Percentiles rank a stretch among this genome's conserved stretches.
These are phyloP conservation scores for Geotrichum citri-aurantii DNA, from an alignment of 1,139 yeast genomes.

Conservation along the genomic window DNA sequence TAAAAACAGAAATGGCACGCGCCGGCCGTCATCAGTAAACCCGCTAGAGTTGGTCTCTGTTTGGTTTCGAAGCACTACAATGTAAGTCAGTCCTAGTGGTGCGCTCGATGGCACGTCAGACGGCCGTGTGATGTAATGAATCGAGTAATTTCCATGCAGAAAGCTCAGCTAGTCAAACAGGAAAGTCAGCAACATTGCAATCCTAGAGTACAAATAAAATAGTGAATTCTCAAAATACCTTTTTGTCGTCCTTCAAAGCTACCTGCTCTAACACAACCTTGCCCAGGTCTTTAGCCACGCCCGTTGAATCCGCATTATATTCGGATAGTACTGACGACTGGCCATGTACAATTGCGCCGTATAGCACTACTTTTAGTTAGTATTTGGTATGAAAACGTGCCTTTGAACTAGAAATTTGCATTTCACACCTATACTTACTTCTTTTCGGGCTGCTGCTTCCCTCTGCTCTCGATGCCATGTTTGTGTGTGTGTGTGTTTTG, in stretches of 20 bases:
- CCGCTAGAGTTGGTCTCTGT: background rate
- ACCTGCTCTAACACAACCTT: slow-evolving; percentile 29
- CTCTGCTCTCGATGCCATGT: background rate
- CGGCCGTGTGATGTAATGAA: slow-evolving; percentile 34
- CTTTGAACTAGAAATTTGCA: background rate
- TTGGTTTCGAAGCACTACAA: slow-evolving; percentile 26
- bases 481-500: background rate
- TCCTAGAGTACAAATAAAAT: background rate
- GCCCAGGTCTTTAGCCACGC: slow-evolving; percentile 26
- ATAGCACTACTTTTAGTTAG: slow-evolving; percentile 25
- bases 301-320: slow-evolving; percentile 22
- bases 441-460: background rate
- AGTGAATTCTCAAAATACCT: slow-evolving; percentile 19
- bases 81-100: slow-evolving; percentile 32
- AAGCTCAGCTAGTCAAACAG: slow-evolving; percentile 27
- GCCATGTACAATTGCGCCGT: slow-evolving; percentile 33
- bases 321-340: slow-evolving; percentile 20
- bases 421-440: background rate
- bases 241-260: slow-evolving; percentile 27
- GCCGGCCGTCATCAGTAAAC: slow-evolving; percentile 26
- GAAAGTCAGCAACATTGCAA: background rate
- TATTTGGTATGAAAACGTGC: background rate
- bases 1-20: slow-evolving; percentile 34
- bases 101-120: slow-evolving; percentile 22
- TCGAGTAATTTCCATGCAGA: slow-evolving; percentile 33